These are phyloP conservation scores for Plasmodium sp. DNA, from an alignment of 169 alveolate genomes.

Conservation along the genomic window DNA sequence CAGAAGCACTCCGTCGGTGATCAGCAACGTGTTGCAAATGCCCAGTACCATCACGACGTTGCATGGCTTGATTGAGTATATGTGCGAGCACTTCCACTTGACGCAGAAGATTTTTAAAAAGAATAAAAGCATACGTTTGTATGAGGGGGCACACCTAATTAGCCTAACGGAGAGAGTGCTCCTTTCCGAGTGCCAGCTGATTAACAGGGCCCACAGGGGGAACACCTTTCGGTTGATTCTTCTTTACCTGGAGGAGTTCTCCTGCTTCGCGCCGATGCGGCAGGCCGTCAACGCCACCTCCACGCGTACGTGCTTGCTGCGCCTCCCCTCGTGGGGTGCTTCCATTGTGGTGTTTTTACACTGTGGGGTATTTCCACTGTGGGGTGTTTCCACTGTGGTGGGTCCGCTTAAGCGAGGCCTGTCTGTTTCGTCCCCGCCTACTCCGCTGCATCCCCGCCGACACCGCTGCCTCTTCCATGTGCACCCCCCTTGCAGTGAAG, in stretches of 20 bases:
- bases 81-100: neutral
- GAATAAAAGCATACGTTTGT: constrained; percentile 12
- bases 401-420: neutral
- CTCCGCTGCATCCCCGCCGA: neutral
- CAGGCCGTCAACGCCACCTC: constrained; percentile 29
- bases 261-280: constrained; percentile 1
- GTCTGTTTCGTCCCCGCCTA: neutral
- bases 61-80: neutral
- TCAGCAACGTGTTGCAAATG: constrained; percentile 16
- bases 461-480: neutral
- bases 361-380: neutral
- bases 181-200: neutral
- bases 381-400: neutral
- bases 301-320: neutral
- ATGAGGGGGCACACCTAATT: constrained; percentile 6
- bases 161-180: neutral
- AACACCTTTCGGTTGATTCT: neutral
- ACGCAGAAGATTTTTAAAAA: neutral
- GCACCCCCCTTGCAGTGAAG: neutral
- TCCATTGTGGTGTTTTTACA: too few relatives aligned
- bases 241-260: constrained; percentile 3
- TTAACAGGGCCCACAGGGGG: constrained; percentile 4
- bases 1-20: constrained; percentile 11
- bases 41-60: neutral
- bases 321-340: neutral